Percentiles rank a stretch among this genome's conserved stretches.
Conservation (phyloP, 2,329 filamentous ascomycete species). For the Podosphaera fusca region DNA sequence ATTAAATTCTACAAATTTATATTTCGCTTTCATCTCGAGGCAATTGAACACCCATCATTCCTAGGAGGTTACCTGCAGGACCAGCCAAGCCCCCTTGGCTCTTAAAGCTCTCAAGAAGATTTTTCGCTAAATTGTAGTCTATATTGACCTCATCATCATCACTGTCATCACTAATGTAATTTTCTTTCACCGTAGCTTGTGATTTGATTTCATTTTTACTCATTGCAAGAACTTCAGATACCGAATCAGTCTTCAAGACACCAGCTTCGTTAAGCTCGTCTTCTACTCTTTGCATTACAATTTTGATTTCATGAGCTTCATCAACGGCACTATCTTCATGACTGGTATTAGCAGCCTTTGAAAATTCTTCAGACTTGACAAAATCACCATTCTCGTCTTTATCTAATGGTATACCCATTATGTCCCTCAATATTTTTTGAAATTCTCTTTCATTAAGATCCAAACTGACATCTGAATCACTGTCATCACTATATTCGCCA, state of each 20-base stretch:
- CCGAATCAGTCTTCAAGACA: constrained; percentile 32
- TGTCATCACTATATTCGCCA: constrained; percentile 33
- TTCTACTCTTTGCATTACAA: constrained; percentile 47
- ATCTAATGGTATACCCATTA: constrained; percentile 45
- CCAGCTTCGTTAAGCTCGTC: constrained; percentile 46
- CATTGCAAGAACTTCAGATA: constrained; percentile 8
- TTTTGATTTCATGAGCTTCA: constrained; percentile 37
- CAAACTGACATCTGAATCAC: constrained; percentile 56
- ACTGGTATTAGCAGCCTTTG: constrained; percentile 11
- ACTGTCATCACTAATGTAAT: constrained; percentile 17
- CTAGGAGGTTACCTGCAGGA: constrained; percentile 68
- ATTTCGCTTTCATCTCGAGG: constrained; percentile 51
- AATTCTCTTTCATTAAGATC: constrained; percentile 54
- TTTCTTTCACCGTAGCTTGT: constrained; percentile 2
- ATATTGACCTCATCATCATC: constrained; percentile 44
- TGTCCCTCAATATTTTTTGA: constrained; percentile 68
- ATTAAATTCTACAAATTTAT: no score
- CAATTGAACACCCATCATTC: constrained; percentile 61
- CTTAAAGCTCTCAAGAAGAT: constrained; percentile 81
- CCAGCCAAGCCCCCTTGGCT: constrained; percentile 69
- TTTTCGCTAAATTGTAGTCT: constrained; percentile 73
- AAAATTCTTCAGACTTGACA: neutral
- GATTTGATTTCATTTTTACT: no score
- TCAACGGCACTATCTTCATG: constrained; percentile 16
- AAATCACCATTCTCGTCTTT: neutral